These are phyloP conservation scores for Mariannaea sp. DNA, from an alignment of 2,329 filamentous ascomycete species.

Conservation along the genomic window DNA sequence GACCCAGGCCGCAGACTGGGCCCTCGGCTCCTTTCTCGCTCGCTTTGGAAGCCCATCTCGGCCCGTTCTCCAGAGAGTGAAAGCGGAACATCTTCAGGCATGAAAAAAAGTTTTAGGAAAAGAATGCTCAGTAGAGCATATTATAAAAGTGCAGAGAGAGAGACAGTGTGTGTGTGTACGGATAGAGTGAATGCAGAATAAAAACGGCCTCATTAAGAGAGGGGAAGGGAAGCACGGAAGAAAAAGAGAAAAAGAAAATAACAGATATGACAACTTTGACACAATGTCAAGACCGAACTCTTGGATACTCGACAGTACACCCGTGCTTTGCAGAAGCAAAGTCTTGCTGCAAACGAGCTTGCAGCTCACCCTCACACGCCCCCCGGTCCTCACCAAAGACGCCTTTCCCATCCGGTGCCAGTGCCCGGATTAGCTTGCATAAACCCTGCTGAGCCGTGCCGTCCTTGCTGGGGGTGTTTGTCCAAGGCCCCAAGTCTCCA, in stretches of 20 bases:
- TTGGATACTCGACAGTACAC: too few species aligned
- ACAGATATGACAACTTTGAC: not conserved
- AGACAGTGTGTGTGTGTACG: too few species aligned
- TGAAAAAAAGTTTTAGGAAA: too few species aligned
- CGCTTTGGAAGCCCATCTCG: not conserved
- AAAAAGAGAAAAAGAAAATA: not conserved
- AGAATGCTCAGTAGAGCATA: too few species aligned
- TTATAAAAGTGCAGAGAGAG: too few species aligned
- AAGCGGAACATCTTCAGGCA: not conserved
- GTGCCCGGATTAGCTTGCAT: constrained; percentile 25
- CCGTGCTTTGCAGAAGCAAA: too few species aligned
- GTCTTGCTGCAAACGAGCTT: too few species aligned
- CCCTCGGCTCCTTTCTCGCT: not conserved
- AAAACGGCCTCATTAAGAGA: too few species aligned
- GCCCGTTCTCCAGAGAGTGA: not conserved
- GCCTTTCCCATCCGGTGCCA: constrained; percentile 35
- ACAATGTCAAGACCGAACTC: not conserved
- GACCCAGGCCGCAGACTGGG: not conserved
- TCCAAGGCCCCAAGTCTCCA: constrained; percentile 1
- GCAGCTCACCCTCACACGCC: constrained; percentile 12
- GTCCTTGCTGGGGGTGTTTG: constrained; percentile 19
- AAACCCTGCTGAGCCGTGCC: constrained; percentile 22
- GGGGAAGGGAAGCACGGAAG: too few species aligned
- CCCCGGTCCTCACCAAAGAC: constrained; percentile 15
- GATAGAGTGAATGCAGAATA: too few species aligned